These are phyloP conservation scores for Extremus antarcticus DNA, from an alignment of 495 filamentous ascomycete species.

Conservation along the genomic window DNA sequence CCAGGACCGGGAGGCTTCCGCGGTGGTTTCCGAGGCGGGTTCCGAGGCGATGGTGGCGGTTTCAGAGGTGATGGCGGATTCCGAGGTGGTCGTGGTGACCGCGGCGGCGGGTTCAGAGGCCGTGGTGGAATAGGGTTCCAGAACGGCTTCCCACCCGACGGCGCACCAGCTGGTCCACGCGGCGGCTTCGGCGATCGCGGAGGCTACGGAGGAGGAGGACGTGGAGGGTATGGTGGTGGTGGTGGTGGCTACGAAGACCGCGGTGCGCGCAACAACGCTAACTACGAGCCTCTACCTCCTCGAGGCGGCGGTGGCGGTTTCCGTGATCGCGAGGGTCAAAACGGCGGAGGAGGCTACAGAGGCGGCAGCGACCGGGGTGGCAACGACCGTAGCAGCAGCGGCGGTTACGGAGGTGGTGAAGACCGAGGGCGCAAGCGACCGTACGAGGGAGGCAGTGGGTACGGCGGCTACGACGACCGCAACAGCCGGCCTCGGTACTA, in stretches of 20 bases:
- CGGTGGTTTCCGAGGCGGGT: constrained; percentile 40
- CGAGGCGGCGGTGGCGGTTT: constrained; percentile 42
- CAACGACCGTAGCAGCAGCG: constrained; percentile 44
- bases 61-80: constrained; percentile 47
- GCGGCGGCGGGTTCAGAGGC: constrained; percentile 25
- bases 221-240: constrained; percentile 28
- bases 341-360: constrained; percentile 43
- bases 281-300: constrained; percentile 56
- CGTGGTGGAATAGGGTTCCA: constrained; percentile 32
- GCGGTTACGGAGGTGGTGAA: constrained; percentile 51
- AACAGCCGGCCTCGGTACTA: constrained; percentile 29
- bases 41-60: constrained; percentile 34
- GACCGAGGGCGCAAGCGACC: constrained; percentile 60
- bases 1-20: constrained; percentile 62
- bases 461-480: constrained; percentile 61
- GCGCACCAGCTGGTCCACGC: constrained; percentile 71
- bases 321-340: constrained; percentile 38
- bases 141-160: constrained; percentile 45
- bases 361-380: constrained; percentile 39
- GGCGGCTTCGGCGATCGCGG: constrained; percentile 35
- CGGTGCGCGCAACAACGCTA: constrained; percentile 47
- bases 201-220: constrained; percentile 14
- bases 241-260: constrained; percentile 47
- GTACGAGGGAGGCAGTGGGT: constrained; percentile 40
- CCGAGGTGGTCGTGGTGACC: constrained; percentile 40